Conservation (phyloP, 805 yeast genomes). For the Wickerhamomyces bisporus region DNA sequence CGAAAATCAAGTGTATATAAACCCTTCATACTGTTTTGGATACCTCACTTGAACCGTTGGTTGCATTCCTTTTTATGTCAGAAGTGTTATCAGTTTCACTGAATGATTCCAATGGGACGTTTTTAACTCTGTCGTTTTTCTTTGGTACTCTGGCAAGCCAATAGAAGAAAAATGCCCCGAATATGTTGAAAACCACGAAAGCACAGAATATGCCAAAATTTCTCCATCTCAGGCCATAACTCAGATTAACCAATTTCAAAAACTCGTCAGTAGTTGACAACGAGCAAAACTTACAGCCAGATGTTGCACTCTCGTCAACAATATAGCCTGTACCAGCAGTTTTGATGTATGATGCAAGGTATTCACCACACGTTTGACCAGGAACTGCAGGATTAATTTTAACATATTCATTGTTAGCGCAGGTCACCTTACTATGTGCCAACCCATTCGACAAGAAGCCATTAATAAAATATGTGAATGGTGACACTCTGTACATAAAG, state of each 20-base stretch:
- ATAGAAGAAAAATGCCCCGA: conserved; percentile 41
- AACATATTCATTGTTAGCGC: conserved; percentile 45
- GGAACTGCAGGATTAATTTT: conserved; percentile 41
- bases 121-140: conserved; percentile 29
- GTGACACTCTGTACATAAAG: conserved; percentile 71
- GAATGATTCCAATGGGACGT: no score
- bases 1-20: no score
- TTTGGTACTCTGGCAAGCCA: conserved; percentile 72
- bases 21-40: no score
- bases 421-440: conserved; percentile 42
- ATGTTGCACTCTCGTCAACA: conserved; percentile 29
- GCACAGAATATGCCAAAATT: conserved; percentile 53
- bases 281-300: conserved; percentile 57
- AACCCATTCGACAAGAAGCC: conserved; percentile 52
- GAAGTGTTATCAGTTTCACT: no score
- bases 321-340: conserved; percentile 25
- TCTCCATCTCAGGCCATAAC: conserved; percentile 56
- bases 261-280: conserved; percentile 52
- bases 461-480: conserved; percentile 60
- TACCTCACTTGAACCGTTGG: no score
- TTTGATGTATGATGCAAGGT: conserved; percentile 34
- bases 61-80: no score
- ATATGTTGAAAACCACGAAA: conserved; percentile 35
- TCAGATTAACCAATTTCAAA: conserved; percentile 39
- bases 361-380: conserved; percentile 55